Evolutionary conservation across 768 basidiomycete species (phyloP), one percentile per base, ranked within the genome.

Genomic region (Termitomyces sp.): DNA sequence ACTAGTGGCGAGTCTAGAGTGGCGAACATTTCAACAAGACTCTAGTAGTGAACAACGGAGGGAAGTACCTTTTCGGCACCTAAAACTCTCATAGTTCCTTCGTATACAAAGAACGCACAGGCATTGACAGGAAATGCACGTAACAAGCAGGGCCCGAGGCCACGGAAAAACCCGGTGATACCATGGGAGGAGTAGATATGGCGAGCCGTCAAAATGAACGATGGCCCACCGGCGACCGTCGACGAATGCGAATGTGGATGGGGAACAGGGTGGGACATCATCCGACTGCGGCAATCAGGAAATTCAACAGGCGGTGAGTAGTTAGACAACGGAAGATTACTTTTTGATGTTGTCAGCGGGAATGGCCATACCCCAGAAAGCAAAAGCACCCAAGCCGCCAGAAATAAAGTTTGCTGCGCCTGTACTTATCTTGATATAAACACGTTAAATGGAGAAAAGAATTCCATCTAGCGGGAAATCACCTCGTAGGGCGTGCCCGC

Each of bases 311-410:
- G 29, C 20, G 62, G 48, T 40, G 48, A 60, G 49, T 37, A 32
- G 54, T 47, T 25, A 46, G 52, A 51, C 29, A 49, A 59, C 43
- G 32, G 52, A 47, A 50, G 51, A 79, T 60, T 67, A 91, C 91
- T 91, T 93, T 75, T 94, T 94, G 63, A 92, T 77, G 70, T 91
- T 91, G 73, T 94, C 92, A 59, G 86, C 81, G 4, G 91, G 88
- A 64, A 89, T 87, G 29, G 83, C 86, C 77, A 85, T 81, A 29
- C 76, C 75, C 88, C 88, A 90, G 71, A 83, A 90, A 29, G 77
- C 77, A 67, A 89, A 86, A 4, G 84, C 81, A 45, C 74, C 84
- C 36, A 86, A 72, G 9, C 87, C 87, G 34, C 88, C 88, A 11
- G 88, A 82, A 14, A 87, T 69, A 71, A 89, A 88, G 68, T 85